Evolutionary conservation across 2,329 filamentous ascomycete genomes (phyloP), one percentile per base, ranked within the genome.

Genomic region (Amphichorda felina): DNA sequence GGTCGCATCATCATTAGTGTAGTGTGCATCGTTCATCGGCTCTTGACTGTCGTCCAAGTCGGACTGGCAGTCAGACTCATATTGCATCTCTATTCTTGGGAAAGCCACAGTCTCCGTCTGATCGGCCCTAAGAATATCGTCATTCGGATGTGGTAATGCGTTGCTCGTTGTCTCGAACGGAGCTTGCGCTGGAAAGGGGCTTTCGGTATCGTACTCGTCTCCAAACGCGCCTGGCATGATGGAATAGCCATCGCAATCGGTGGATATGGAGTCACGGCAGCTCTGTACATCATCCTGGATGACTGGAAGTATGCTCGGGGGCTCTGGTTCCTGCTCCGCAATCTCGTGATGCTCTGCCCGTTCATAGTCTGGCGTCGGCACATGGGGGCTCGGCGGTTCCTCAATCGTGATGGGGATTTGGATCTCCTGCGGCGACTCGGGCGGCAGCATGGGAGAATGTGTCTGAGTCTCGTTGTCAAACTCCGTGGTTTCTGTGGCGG

Each of bases 401-500:
- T 50, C 39, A 32, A 49, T 42, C 15, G 45, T 46, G 32, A 47
- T 45, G 32, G 47, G 45, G 11, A 48, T 43, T 26, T 49, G 45
- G 11, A 48, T 43, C 24, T 49, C 45, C 11, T 43, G 33, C 9
- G 46, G 45, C 17, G 47, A 35, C 9, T 50, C 43, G 17, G 58
- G 51, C 30, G 56, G 59, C 13, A 60, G 9, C 17, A 21, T 46
- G 1, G 66, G 59, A 2, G 68, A 58, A 31, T 76, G 71, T 2
- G 68, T 72, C 50, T 86, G 81, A 16, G 76, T 68, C 45, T 86
- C 81, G n/a, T 66, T 68, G 44, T 87, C 82, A 44, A 86, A 82
- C 46, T 83, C 77, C 0, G 80, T 85, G 7, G 68, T 68, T 29
- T 67, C 67, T n/a, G 76, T 79, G 5, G 58, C 60, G 32, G 59